A percentile compares a stretch with the other conserved stretches of the same genome.
Evolutionary conservation across 805 yeast species (phyloP).

Genomic region (Candida berthetii): DNA sequence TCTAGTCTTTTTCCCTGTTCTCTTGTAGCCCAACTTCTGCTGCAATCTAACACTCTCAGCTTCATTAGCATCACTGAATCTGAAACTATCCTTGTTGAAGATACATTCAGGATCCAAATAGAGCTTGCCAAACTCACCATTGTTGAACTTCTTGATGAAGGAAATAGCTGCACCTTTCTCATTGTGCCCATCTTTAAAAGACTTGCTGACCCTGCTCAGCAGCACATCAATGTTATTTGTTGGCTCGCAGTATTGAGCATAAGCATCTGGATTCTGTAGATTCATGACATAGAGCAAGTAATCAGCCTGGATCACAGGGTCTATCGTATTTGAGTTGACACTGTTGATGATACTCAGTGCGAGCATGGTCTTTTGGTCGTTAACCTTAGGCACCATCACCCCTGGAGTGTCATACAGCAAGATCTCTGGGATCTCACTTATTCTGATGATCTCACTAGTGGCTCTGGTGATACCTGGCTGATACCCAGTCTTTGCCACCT

Average conservation of each 20-base stretch:
- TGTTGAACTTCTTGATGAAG: neutral
- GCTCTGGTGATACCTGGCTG: constrained; percentile 86
- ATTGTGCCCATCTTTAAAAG: neutral
- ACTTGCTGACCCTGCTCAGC: neutral
- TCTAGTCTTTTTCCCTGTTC: neutral
- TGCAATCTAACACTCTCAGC: neutral
- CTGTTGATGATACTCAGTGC: constrained; percentile 10
- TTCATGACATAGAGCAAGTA: neutral
- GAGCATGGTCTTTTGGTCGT: constrained; percentile 63
- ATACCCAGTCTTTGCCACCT: constrained; percentile 81
- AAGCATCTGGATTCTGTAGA: neutral
- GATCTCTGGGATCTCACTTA: constrained; percentile 56
- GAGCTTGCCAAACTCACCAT: neutral
- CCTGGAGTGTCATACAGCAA: constrained; percentile 90
- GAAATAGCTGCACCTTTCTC: neutral
- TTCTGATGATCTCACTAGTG: constrained; percentile 68
- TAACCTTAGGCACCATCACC: constrained; percentile 72
- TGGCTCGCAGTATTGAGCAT: neutral
- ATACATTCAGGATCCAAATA: neutral
- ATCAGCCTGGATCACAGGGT: constrained; percentile 1
- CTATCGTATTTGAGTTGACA: neutral
- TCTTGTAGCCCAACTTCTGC: neutral
- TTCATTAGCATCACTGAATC: neutral
- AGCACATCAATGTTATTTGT: neutral
- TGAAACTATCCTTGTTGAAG: neutral